Evolutionary conservation across 2,329 filamentous ascomycete genomes (phyloP).

Genomic region (Coleophoma eucalyptorum): DNA sequence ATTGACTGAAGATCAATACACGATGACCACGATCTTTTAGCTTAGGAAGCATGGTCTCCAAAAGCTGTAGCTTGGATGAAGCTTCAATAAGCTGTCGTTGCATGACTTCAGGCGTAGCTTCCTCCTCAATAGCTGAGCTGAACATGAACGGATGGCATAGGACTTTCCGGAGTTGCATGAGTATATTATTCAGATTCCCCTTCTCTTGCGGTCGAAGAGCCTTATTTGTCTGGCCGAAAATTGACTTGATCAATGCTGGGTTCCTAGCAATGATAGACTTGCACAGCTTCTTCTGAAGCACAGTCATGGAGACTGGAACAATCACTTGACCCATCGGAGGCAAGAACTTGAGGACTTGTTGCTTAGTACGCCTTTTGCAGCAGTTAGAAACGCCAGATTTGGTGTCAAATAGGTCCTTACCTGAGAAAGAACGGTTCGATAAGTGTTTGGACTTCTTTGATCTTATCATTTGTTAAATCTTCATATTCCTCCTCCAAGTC

Average conservation of each 20-base stretch:
- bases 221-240: slow-evolving; percentile 65
- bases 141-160: slow-evolving; percentile 97
- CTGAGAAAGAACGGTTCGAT: slow-evolving; percentile 70
- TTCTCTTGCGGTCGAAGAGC: slow-evolving; percentile 64
- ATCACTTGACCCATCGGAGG: slow-evolving; percentile 95
- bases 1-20: slow-evolving; percentile 94
- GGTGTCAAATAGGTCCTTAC: slow-evolving; percentile 4
- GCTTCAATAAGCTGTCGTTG: slow-evolving; percentile 87
- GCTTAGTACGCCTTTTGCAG: slow-evolving; percentile 69
- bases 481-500: slow-evolving; percentile 71
- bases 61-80: slow-evolving; percentile 79
- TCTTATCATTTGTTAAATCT: slow-evolving; percentile 78
- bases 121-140: slow-evolving; percentile 85
- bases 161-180: slow-evolving; percentile 93
- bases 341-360: slow-evolving; percentile 84
- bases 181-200: slow-evolving; percentile 84
- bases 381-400: slow-evolving; percentile 1
- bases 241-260: slow-evolving; percentile 79
- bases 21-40: slow-evolving; percentile 81
- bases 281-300: slow-evolving; percentile 90
- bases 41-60: slow-evolving; percentile 84
- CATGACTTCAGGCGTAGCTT: slow-evolving; percentile 54
- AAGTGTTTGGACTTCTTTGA: slow-evolving; percentile 75
- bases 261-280: slow-evolving; percentile 92
- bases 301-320: slow-evolving; percentile 90